phyloP scores from a whole-genome alignment of 805 yeast genomes.

The Diddensiella transvaalensis region DNA sequence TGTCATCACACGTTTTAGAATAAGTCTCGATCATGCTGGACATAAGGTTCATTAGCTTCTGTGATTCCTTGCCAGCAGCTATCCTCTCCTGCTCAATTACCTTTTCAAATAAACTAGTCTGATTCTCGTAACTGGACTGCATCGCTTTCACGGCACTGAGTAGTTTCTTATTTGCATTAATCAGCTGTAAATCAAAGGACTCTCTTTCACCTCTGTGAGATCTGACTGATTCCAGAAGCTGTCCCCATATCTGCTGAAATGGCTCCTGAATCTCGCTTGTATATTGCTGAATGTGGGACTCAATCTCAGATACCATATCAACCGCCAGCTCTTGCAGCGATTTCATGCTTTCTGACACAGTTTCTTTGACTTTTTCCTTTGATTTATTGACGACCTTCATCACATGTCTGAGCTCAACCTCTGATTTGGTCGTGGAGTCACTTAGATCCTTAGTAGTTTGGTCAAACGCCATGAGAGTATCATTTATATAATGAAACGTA shows the following conservation, averaged over 20 bases:
- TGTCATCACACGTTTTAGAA: neutral
- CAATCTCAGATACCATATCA: neutral
- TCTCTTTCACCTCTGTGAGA: neutral
- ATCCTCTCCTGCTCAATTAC: slow-evolving; percentile 3
- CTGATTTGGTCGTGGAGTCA: slow-evolving; percentile 5
- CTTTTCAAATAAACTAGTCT: neutral
- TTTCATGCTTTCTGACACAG: neutral
- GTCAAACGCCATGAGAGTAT: slow-evolving; percentile 13
- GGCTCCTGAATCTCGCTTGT: neutral
- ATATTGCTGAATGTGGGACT: neutral
- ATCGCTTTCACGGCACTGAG: neutral
- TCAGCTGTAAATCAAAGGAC: slow-evolving; percentile 4
- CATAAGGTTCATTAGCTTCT: slow-evolving; percentile 1
- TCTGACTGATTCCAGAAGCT: neutral
- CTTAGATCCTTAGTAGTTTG: slow-evolving; percentile 6
- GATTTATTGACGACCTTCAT: neutral
- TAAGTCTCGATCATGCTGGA: slow-evolving; percentile 7
- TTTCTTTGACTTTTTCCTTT: slow-evolving; percentile 1
- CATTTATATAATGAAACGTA: slow-evolving; percentile 9
- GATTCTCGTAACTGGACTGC: neutral
- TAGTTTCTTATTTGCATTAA: neutral
- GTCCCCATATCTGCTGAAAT: neutral
- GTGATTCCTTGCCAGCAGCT: slow-evolving; percentile 3
- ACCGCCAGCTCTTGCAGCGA: slow-evolving; percentile 1
- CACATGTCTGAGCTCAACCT: neutral